A percentile compares a stretch with the other conserved stretches of the same genome.
Evolutionary conservation across 176 grass and related monocot species (phyloP).

Genomic region (Poa annua): DNA sequence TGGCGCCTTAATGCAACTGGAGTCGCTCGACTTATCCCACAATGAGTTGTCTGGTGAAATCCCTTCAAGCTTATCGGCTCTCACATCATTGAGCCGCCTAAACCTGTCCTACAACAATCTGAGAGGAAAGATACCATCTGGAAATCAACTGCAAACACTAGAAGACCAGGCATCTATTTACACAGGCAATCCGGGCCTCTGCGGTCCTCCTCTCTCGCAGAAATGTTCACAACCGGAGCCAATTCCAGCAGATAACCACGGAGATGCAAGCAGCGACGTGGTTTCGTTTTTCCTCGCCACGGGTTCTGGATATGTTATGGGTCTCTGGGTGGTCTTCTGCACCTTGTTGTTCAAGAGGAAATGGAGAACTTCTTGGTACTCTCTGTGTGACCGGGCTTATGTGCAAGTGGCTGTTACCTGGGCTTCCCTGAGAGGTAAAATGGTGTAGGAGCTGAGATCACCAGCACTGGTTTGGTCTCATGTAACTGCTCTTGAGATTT

Average conservation of each 20-base stretch:
- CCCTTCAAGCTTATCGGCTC: constrained; percentile 18
- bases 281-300: neutral
- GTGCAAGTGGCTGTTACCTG: neutral
- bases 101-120: constrained; percentile 62
- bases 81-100: constrained; percentile 38
- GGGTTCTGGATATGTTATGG: constrained; percentile 29
- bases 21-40: constrained; percentile 49
- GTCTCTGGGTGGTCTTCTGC: constrained; percentile 42
- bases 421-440: neutral
- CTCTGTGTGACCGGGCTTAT: neutral
- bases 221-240: neutral
- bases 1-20: constrained; percentile 29
- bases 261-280: neutral
- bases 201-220: constrained; percentile 27
- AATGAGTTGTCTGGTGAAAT: constrained; percentile 43
- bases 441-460: neutral
- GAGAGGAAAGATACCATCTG: constrained; percentile 39
- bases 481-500: too few species aligned
- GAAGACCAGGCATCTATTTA: constrained; percentile 39
- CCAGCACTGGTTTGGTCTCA: too few species aligned
- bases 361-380: constrained; percentile 5
- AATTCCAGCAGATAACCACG: neutral
- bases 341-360: constrained; percentile 33
- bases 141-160: constrained; percentile 34
- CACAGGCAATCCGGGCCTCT: constrained; percentile 39